Percentiles rank a stretch among this genome's conserved stretches.
Conservation (phyloP, 1,284 basidiomycete genomes). For the Ustilago tritici region DNA sequence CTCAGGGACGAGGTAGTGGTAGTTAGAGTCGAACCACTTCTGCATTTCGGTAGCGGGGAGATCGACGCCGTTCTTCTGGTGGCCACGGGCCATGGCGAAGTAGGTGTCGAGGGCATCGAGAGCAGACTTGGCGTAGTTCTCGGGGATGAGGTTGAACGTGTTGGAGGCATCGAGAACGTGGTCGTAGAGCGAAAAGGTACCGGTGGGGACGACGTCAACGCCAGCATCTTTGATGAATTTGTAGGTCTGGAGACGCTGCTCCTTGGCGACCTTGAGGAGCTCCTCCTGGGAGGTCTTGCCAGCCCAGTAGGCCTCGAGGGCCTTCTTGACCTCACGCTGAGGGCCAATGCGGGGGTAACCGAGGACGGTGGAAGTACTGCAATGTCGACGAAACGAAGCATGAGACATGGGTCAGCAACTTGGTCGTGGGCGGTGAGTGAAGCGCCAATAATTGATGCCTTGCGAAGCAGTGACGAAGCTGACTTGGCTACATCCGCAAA, state of each 20-base stretch:
- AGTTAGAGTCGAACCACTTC: slow-evolving; percentile 99
- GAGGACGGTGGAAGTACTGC: slow-evolving; percentile 72
- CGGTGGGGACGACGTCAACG: slow-evolving; percentile 92
- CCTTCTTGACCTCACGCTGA: slow-evolving; percentile 98
- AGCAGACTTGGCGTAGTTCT: slow-evolving; percentile 89
- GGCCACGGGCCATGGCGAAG: slow-evolving; percentile 93
- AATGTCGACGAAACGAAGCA: background rate
- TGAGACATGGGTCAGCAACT: background rate
- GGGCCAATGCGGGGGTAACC: slow-evolving; percentile 98
- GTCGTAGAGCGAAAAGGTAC: slow-evolving; percentile 98
- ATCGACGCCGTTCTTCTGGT: slow-evolving; percentile 91
- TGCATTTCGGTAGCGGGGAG: slow-evolving; percentile 99
- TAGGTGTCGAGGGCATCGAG: slow-evolving; percentile 93
- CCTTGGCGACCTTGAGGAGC: slow-evolving; percentile 87
- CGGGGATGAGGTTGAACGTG: slow-evolving; percentile 96
- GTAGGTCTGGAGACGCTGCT: slow-evolving; percentile 92
- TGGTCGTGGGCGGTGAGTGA: background rate
- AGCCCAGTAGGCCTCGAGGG: slow-evolving; percentile 84
- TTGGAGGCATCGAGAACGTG: slow-evolving; percentile 98
- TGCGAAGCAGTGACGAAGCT: background rate
- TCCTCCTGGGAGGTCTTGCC: slow-evolving; percentile 90
- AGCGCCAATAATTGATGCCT: background rate
- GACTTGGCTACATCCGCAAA: background rate
- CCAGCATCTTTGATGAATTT: slow-evolving; percentile 85
- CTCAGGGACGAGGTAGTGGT: slow-evolving; percentile 99